phyloP scores from a whole-genome alignment of 2,329 filamentous ascomycete genomes.

The Beauveria pseudobassiana region DNA sequence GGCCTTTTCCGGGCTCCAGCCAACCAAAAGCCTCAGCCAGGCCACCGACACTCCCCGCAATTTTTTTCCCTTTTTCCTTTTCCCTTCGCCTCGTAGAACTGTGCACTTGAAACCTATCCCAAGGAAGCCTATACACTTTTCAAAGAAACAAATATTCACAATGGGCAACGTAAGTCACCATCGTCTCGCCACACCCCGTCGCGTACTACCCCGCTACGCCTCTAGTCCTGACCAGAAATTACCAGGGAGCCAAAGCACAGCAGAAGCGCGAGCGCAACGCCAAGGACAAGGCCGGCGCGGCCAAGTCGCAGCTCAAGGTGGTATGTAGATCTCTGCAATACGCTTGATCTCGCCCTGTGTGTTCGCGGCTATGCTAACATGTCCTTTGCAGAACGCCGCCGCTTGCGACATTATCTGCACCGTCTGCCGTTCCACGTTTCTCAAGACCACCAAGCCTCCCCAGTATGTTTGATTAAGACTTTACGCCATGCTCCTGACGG shows the following conservation, averaged over 20 bases:
- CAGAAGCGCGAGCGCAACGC: conserved; percentile 67
- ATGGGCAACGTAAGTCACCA: conserved; percentile 13
- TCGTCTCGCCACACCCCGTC: neutral
- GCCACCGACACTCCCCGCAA: conserved; percentile 4
- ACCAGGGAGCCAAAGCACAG: conserved; percentile 56
- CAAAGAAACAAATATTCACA: neutral
- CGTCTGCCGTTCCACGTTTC: conserved; percentile 70
- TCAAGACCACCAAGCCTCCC: conserved; percentile 67
- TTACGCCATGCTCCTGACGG: too few relatives aligned
- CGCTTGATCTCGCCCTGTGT: neutral
- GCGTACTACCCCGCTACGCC: neutral
- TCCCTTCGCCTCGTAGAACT: neutral
- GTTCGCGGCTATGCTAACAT: neutral
- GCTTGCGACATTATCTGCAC: conserved; percentile 72
- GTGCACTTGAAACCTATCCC: neutral
- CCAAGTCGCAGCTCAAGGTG: conserved; percentile 62
- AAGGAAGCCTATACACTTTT: neutral
- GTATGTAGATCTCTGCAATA: conserved; percentile 34
- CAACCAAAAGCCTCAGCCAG: conserved; percentile 3
- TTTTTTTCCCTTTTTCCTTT: conserved; percentile 4
- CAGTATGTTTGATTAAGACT: conserved; percentile 42
- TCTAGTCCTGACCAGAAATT: neutral
- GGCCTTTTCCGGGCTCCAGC: neutral
- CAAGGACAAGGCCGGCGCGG: conserved; percentile 49
- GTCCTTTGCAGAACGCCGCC: conserved; percentile 51